Percentiles rank a stretch among this genome's conserved stretches.
Conservation (phyloP, 2,329 filamentous ascomycete genomes). For the Dothiorella sarmentorum region DNA sequence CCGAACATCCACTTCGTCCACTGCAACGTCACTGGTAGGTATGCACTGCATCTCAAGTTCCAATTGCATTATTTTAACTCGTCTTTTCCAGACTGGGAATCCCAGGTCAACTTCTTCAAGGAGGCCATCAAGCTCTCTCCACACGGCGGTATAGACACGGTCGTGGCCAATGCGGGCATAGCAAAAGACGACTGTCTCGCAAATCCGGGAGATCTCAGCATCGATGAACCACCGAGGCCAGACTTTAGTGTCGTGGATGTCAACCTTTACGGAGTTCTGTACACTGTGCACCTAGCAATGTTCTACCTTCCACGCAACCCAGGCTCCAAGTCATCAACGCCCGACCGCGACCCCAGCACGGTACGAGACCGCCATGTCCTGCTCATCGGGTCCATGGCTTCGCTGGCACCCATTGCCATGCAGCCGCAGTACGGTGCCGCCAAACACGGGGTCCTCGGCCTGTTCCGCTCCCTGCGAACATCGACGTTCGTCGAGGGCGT, state of each 20-base stretch:
- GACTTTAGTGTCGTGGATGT: slow-evolving; percentile 56
- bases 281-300: slow-evolving; percentile 62
- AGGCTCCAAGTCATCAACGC: slow-evolving; percentile 30
- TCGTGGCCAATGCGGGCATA: slow-evolving; percentile 66
- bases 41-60: too few relatives aligned
- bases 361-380: slow-evolving; percentile 59
- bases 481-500: slow-evolving; percentile 50
- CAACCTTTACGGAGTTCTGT: slow-evolving; percentile 62
- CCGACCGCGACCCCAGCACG: slow-evolving; percentile 24
- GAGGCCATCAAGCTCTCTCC: slow-evolving; percentile 53
- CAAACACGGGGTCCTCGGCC: slow-evolving; percentile 64
- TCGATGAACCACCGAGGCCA: slow-evolving; percentile 45
- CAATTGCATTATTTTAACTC: not conserved
- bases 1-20: slow-evolving; percentile 54
- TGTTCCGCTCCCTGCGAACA: slow-evolving; percentile 58
- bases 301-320: slow-evolving; percentile 56
- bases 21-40: slow-evolving; percentile 57
- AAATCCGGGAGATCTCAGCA: slow-evolving; percentile 43
- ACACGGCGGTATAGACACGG: slow-evolving; percentile 56
- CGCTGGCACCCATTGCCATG: slow-evolving; percentile 41
- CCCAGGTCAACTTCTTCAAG: slow-evolving; percentile 62
- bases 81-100: slow-evolving; percentile 50
- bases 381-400: slow-evolving; percentile 61
- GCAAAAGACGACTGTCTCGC: slow-evolving; percentile 49
- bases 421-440: slow-evolving; percentile 56